Conservation (phyloP, 768 basidiomycete species). For the Trametes coccinea region DNA sequence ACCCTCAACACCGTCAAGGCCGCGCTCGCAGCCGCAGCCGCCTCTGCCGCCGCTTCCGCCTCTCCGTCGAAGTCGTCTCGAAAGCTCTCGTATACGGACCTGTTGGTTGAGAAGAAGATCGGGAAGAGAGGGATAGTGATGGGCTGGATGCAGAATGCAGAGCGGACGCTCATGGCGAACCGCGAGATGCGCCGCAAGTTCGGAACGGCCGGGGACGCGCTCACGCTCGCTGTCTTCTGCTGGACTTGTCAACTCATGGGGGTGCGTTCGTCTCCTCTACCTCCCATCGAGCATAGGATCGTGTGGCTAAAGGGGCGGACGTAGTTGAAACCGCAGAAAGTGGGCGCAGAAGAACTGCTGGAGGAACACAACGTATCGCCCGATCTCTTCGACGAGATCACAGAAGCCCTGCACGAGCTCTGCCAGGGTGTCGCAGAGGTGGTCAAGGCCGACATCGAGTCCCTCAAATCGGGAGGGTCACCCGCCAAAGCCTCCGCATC, state of each 20-base stretch:
- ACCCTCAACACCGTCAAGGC: slow-evolving; percentile 29
- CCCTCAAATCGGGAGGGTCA: slow-evolving; percentile 2
- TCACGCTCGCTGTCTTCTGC: slow-evolving; percentile 29
- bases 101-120: slow-evolving; percentile 18
- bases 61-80: neutral
- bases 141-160: slow-evolving; percentile 27
- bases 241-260: slow-evolving; percentile 28
- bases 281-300: neutral
- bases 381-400: slow-evolving; percentile 23
- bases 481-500: neutral
- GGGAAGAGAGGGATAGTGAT: slow-evolving; percentile 17
- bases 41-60: slow-evolving; percentile 5
- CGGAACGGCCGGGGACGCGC: slow-evolving; percentile 17
- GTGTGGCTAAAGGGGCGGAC: neutral
- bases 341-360: slow-evolving; percentile 6
- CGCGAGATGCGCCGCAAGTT: slow-evolving; percentile 20
- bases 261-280: slow-evolving; percentile 4
- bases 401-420: slow-evolving; percentile 11
- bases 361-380: slow-evolving; percentile 5
- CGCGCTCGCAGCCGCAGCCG: slow-evolving; percentile 21
- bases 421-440: slow-evolving; percentile 17
- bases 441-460: slow-evolving; percentile 14
- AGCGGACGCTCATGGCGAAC: slow-evolving; percentile 24
- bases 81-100: slow-evolving; percentile 16
- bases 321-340: slow-evolving; percentile 9